These are phyloP conservation scores for Pedinophyceae sp. DNA, from an alignment of 139 green algal genomes.

Conservation along the genomic window DNA sequence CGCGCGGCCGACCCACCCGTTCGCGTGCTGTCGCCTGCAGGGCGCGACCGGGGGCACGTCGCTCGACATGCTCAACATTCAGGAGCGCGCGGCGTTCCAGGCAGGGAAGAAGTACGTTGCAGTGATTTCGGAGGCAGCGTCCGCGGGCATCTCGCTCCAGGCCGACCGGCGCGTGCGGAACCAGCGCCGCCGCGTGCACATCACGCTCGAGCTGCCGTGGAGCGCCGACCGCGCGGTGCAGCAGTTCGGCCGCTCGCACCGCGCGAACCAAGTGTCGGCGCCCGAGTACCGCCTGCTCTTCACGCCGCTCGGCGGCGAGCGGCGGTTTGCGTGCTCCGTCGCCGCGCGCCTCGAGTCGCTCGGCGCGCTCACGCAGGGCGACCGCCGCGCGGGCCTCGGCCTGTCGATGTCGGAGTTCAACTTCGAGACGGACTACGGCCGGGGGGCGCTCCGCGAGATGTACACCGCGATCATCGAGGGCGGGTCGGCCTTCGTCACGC, in stretches of 20 bases:
- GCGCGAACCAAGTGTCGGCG: conserved; percentile 49
- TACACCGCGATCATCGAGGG: conserved; percentile 31
- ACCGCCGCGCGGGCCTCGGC: conserved; percentile 21
- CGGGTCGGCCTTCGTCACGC: not conserved
- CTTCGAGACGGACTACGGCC: conserved; percentile 35
- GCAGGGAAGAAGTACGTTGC: conserved; percentile 27
- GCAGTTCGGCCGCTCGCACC: conserved; percentile 64
- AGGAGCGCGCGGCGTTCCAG: not conserved
- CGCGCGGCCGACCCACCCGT: no score
- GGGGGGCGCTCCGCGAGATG: conserved; percentile 27
- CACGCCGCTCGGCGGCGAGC: conserved; percentile 37
- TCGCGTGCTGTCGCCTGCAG: conserved; percentile 8
- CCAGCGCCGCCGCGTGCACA: conserved; percentile 26
- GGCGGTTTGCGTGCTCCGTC: conserved; percentile 21
- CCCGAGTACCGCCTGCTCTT: conserved; percentile 51
- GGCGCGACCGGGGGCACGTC: conserved; percentile 18
- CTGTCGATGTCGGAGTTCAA: conserved; percentile 35
- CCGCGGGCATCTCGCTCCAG: conserved; percentile 25
- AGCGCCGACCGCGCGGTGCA: conserved; percentile 51
- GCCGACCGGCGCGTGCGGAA: conserved; percentile 20
- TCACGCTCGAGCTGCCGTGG: conserved; percentile 48
- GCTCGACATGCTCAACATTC: not conserved
- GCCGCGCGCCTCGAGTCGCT: conserved; percentile 18
- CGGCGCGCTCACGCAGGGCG: conserved; percentile 18
- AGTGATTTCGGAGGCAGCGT: conserved; percentile 19